Evolutionary conservation across 352 stramenopile genomes (phyloP), one percentile per base, ranked within the genome.

Genomic region (Phytophthora citrophthora): DNA sequence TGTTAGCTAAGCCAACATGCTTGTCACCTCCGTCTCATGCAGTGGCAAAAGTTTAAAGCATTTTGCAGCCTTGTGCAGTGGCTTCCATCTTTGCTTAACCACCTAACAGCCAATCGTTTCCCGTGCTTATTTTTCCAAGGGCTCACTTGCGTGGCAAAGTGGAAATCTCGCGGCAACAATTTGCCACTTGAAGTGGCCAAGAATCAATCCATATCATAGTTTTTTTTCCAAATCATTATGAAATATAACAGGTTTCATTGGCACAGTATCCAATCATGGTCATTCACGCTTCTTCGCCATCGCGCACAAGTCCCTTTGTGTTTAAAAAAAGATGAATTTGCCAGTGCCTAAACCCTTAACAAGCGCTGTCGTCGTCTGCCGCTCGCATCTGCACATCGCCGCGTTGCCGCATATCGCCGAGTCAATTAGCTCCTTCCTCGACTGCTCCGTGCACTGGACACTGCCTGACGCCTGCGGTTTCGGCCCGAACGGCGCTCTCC

Each of bases 351-450:
- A 9, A 12, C 66, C 67, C 11, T 43, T 75, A 24, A 62, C 61
- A 10, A 56, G 44, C 27, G 62, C 63, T 8, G 20, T 23, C 1
- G 55, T 60, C 10, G 67, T 75, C n/a, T 63, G 51, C 34, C 65
- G 61, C 61, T 60, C 61, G 7, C 47, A 66, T 29, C 13, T 41
- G 36, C 53, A 41, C 9, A 50, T 77, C 23, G 61, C 64, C 16
- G 68, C 68, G 9, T 36, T 81, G 12, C 56, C 64, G 8, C 68
- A 77, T 47, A 66, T 81, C 16, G 23, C 54, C 20, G 45, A 61
- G 18, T 31, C 54, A 6, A 69, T 81, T 44, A 80, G 68, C 63
- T 45, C 24, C n/a, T 80, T 75, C 29, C 43, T 77, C 2, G 72
- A 80, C 50, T 47, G 23, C 23, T 75, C 65, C 1, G 56, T 53